These are phyloP conservation scores for Phylloporus sp. DNA, from an alignment of 768 basidiomycete genomes.

Conservation along the genomic window DNA sequence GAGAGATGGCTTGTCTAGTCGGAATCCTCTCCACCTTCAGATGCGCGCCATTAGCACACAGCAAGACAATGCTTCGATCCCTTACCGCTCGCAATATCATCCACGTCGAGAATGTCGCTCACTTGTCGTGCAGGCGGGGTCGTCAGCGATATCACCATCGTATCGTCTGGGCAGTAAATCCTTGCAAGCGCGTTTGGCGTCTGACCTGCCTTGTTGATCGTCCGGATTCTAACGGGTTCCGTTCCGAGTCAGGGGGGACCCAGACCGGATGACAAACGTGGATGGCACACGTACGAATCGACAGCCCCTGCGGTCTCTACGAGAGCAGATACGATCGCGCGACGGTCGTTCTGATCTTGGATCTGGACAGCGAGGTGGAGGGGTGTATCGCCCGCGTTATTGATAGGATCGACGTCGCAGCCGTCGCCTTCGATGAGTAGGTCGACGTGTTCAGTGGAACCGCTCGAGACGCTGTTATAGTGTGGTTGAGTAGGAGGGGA, in stretches of 20 bases:
- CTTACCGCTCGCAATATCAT: conserved; percentile 22
- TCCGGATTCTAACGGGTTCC: conserved; percentile 15
- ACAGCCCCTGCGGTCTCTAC: conserved; percentile 21
- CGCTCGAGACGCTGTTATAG: conserved; percentile 14
- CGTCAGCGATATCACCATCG: conserved; percentile 15
- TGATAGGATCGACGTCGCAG: conserved; percentile 27
- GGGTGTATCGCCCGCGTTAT: conserved; percentile 24
- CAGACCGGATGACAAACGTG: not conserved
- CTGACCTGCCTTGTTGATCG: conserved; percentile 25
- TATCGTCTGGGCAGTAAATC: conserved; percentile 20
- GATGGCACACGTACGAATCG: conserved; percentile 21
- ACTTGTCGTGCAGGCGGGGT: conserved; percentile 17
- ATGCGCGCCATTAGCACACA: not conserved
- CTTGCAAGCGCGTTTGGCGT: conserved; percentile 22
- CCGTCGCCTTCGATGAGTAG: conserved; percentile 23
- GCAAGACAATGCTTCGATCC: not conserved
- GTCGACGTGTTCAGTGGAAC: conserved; percentile 17
- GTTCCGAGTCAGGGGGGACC: not conserved
- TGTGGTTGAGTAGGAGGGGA: not conserved
- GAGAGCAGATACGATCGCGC: conserved; percentile 19
- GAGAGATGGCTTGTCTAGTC: not conserved
- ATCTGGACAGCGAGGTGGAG: conserved; percentile 26
- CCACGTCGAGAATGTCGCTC: conserved; percentile 1
- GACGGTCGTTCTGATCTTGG: conserved; percentile 9
- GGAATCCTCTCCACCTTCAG: conserved; percentile 7